Percentiles rank a stretch among this genome's conserved stretches.
Conservation (phyloP, 2,329 filamentous ascomycete genomes). For the Paecilomyces sp. region DNA sequence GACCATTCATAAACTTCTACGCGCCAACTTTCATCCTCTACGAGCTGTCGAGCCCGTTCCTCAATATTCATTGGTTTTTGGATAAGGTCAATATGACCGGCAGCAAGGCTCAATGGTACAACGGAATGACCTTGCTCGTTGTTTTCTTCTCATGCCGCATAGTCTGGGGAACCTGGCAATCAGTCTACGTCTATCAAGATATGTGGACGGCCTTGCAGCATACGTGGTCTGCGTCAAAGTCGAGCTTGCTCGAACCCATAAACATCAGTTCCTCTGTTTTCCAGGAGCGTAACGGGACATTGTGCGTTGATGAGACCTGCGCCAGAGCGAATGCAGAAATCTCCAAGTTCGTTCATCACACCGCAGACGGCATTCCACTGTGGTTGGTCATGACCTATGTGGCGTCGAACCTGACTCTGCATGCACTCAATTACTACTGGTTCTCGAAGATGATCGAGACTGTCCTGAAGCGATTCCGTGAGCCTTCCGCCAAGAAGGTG, state of each 20-base stretch:
- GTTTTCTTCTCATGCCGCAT: slow-evolving; percentile 58
- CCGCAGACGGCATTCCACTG: slow-evolving; percentile 40
- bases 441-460: slow-evolving; percentile 62
- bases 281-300: slow-evolving; percentile 21
- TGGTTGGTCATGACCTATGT: slow-evolving; percentile 56
- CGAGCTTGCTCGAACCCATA: slow-evolving; percentile 18
- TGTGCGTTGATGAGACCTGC: slow-evolving; percentile 33
- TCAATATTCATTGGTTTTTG: slow-evolving; percentile 65
- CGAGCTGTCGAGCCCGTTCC: slow-evolving; percentile 59
- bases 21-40: slow-evolving; percentile 60
- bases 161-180: slow-evolving; percentile 56
- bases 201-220: slow-evolving; percentile 48
- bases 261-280: slow-evolving; percentile 29
- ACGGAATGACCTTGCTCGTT: slow-evolving; percentile 52
- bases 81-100: slow-evolving; percentile 62
- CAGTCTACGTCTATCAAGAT: slow-evolving; percentile 52
- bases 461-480: slow-evolving; percentile 54
- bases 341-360: slow-evolving; percentile 40
- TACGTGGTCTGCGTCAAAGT: slow-evolving; percentile 24
- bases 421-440: slow-evolving; percentile 59
- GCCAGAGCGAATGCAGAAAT: slow-evolving; percentile 39
- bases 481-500: slow-evolving; percentile 16
- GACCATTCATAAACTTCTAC: slow-evolving; percentile 61
- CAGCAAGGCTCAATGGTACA: slow-evolving; percentile 54
- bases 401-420: slow-evolving; percentile 52